Evolutionary conservation across 805 yeast genomes (phyloP).

Genomic region (Saccharomycopsis sp.): DNA sequence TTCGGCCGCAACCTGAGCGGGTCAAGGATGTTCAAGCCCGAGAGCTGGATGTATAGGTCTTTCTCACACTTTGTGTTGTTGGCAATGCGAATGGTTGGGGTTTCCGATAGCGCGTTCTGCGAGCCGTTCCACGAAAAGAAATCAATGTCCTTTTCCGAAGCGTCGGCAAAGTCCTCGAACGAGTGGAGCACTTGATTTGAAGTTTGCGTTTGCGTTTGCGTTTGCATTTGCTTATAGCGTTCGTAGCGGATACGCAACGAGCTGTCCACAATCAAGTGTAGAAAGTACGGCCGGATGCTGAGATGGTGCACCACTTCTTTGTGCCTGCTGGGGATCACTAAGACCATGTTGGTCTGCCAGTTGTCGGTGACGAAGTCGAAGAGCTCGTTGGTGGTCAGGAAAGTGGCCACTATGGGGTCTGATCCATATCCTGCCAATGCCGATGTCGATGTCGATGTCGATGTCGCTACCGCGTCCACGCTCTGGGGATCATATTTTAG

Average conservation of each 20-base stretch:
- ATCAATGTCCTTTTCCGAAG: conserved; percentile 29
- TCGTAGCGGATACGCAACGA: conserved; percentile 41
- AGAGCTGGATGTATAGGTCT: conserved; percentile 32
- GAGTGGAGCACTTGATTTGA: no score
- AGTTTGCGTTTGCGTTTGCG: conserved; percentile 17
- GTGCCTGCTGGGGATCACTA: conserved; percentile 38
- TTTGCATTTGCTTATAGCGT: conserved; percentile 20
- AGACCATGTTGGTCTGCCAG: conserved; percentile 60
- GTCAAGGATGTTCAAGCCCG: conserved; percentile 39
- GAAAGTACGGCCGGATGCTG: conserved; percentile 70
- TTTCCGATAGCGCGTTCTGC: conserved; percentile 28
- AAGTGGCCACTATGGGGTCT: conserved; percentile 26
- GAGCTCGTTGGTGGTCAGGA: conserved; percentile 36
- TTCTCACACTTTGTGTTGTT: conserved; percentile 36
- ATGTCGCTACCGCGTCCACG: no score
- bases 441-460: no score
- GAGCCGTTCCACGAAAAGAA: conserved; percentile 22
- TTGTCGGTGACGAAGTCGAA: conserved; percentile 53
- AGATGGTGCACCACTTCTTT: conserved; percentile 37
- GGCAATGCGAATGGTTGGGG: conserved; percentile 49
- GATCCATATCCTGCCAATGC: no score
- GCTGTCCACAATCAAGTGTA: conserved; percentile 72
- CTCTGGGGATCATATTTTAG: conserved; percentile 25
- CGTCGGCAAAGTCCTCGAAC: conserved; percentile 31
- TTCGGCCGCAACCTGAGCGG: conserved; percentile 67